phyloP scores from a whole-genome alignment of 148 eudicot genomes.

The Fagopyrum tataricum region DNA sequence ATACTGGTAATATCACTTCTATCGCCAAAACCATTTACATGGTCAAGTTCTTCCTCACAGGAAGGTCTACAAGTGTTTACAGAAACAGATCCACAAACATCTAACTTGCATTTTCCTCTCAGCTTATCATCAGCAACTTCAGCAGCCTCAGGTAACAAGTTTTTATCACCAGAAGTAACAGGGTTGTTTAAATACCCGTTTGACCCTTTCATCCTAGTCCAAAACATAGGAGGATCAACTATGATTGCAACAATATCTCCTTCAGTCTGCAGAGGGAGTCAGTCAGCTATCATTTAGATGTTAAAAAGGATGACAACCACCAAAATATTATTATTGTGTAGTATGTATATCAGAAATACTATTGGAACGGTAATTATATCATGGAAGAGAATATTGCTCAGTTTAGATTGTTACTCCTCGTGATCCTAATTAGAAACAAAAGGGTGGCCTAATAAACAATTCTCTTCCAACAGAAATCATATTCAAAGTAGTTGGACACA shows the following conservation, averaged over 20 bases:
- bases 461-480: not conserved
- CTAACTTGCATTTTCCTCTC: constrained; percentile 48
- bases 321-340: not conserved
- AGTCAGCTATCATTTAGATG: not conserved
- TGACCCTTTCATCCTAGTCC: constrained; percentile 86
- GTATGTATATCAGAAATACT: not conserved
- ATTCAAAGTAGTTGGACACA: not conserved
- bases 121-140: constrained; percentile 21
- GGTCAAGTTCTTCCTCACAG: constrained; percentile 17
- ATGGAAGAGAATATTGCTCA: not conserved
- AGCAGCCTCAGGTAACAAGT: constrained; percentile 19
- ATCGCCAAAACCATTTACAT: constrained; percentile 14
- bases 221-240: constrained; percentile 56
- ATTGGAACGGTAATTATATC: not conserved
- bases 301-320: not conserved
- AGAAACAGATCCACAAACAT: constrained; percentile 14
- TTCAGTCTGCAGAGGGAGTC: constrained; percentile 46
- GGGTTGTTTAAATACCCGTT: constrained; percentile 27
- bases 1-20: constrained; percentile 20
- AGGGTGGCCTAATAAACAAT: not conserved
- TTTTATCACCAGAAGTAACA: constrained; percentile 22
- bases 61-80: constrained; percentile 10
- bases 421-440: not conserved
- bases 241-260: constrained; percentile 78
- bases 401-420: not conserved